phyloP scores from a whole-genome alignment of 2,329 filamentous ascomycete species.

The Fusarium sp. region DNA sequence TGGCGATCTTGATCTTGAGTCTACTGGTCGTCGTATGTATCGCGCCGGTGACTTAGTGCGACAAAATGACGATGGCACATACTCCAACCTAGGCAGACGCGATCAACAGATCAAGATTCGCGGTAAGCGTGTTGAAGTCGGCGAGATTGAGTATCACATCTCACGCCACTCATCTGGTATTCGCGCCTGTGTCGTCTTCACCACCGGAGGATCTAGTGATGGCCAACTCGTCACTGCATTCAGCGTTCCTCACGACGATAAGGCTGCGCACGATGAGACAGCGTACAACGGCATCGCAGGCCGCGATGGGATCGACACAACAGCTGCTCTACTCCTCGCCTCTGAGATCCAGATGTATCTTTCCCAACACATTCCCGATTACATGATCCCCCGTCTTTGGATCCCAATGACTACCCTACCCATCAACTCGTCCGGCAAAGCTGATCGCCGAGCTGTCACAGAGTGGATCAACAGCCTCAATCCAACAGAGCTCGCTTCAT shows the following conservation, averaged over 20 bases:
- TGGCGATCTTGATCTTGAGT: not conserved
- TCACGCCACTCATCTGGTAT: not conserved
- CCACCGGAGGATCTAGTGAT: not conserved
- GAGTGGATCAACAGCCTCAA: not conserved
- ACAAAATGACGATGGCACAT: not conserved
- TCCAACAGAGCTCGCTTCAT: not conserved
- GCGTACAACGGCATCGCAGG: not conserved
- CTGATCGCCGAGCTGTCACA: not conserved
- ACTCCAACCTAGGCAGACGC: not conserved
- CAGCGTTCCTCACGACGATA: not conserved
- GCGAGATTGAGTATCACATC: constrained; percentile 1
- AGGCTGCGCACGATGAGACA: not conserved
- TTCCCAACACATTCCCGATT: not conserved
- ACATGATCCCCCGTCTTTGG: constrained; percentile 3
- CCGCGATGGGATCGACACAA: not conserved
- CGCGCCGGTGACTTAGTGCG: not conserved
- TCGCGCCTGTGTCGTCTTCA: not conserved
- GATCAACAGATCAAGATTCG: constrained; percentile 2
- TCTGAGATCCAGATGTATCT: not conserved
- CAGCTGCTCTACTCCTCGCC: not conserved
- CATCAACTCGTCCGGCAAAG: not conserved
- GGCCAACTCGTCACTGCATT: not conserved
- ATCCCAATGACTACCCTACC: not conserved
- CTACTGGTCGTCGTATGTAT: not conserved
- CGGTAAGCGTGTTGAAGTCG: not conserved